Conservation (phyloP, 1,139 yeast genomes). For the Scheffersomyces segobiensis region DNA sequence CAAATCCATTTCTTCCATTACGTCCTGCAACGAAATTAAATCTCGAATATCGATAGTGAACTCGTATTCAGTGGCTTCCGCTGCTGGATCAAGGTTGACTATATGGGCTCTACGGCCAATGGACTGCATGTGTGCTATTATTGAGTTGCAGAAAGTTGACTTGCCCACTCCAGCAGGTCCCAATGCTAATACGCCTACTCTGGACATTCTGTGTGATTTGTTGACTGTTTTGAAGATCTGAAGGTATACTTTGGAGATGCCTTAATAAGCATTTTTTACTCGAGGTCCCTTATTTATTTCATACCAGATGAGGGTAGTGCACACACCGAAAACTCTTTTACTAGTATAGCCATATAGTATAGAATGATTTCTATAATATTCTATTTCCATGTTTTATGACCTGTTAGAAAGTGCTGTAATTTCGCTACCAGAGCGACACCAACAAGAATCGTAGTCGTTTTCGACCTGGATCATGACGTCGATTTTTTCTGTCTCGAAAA, state of each 20-base stretch:
- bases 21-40: conserved; percentile 86
- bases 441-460: conserved; percentile 56
- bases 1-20: conserved; percentile 90
- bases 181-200: conserved; percentile 91
- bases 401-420: not conserved
- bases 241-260: not conserved
- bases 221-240: not conserved
- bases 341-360: not conserved
- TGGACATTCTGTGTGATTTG: conserved; percentile 56
- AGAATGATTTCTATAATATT: not conserved
- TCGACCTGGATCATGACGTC: conserved; percentile 63
- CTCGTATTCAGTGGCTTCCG: conserved; percentile 88
- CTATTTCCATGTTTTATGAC: not conserved
- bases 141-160: conserved; percentile 86
- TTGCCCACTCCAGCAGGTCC: conserved; percentile 99
- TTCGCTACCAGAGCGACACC: conserved; percentile 44
- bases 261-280: not conserved
- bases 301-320: not conserved
- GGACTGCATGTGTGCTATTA: conserved; percentile 85
- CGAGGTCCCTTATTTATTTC: not conserved
- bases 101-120: conserved; percentile 92
- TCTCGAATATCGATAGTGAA: conserved; percentile 93
- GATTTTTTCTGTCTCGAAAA: conserved; percentile 32
- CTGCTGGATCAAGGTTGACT: conserved; percentile 96
- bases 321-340: too few relatives aligned